Conservation (phyloP, 306 rosid species). For the Quercus variabilis region DNA sequence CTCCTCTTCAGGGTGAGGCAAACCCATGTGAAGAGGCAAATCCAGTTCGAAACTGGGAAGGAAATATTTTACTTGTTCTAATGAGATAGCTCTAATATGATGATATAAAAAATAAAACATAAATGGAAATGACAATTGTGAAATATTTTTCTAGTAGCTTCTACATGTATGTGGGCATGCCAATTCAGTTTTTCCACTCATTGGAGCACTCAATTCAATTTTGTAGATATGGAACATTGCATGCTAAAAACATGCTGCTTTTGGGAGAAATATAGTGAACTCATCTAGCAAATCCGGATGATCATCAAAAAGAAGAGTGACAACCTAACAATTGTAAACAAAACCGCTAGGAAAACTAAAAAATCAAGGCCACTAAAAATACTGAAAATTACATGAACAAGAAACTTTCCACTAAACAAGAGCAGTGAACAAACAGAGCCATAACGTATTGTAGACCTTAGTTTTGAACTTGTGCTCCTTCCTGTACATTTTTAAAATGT, state of each 20-base stretch:
- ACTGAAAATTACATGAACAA: not conserved
- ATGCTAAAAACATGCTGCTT: constrained; percentile 63
- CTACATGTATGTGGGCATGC: constrained; percentile 51
- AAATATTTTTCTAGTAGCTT: not conserved
- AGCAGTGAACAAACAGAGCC: not conserved
- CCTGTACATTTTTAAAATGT: constrained; percentile 92
- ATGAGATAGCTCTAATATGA: no score
- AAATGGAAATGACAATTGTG: no score
- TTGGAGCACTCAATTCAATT: constrained; percentile 54
- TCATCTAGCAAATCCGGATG: constrained; percentile 85
- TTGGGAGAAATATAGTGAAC: constrained; percentile 92
- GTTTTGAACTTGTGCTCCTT: constrained; percentile 89
- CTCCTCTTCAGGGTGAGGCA: no score
- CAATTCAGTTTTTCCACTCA: constrained; percentile 52
- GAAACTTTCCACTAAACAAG: not conserved
- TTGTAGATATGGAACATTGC: constrained; percentile 46
- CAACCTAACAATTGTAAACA: not conserved
- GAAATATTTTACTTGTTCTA: no score
- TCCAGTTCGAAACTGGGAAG: no score
- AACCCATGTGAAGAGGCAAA: no score
- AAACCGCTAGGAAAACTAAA: no score
- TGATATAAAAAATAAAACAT: constrained; percentile 31
- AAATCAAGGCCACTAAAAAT: not conserved
- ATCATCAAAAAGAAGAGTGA: constrained; percentile 45
- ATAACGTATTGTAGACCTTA: constrained; percentile 56